Evolutionary conservation across 352 stramenopile genomes (phyloP), one percentile per base, ranked within the genome.

Genomic region (Globisporangium polare): DNA sequence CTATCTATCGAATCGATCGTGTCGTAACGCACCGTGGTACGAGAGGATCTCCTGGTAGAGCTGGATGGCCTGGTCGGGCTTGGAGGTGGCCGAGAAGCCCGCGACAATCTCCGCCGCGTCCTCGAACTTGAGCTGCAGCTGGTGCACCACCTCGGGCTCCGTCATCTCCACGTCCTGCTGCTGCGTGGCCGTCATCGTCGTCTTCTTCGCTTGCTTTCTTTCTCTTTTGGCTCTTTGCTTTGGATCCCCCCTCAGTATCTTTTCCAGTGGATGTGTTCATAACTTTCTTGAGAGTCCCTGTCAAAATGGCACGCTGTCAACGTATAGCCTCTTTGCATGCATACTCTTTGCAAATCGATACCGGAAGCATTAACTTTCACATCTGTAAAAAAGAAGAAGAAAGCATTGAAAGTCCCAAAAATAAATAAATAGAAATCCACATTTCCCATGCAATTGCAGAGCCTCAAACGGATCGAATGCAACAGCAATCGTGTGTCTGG

Each of bases 61-160:
- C 47, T 75, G 56, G 60, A 92, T 92, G 35, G 77, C 77, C 43
- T 58, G 49, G 27, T 80, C 69, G 2, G 86, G 79, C 4, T 75
- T 77, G 8, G 71, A 73, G 15, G 46, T 64, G 27, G 68, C 47
- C 45, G 60, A 62, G 46, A 87, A 66, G 49, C 43, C 57, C 15
- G 69, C 73, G 39, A 74, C 74, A 13, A 78, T 43, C 17, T 94
- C 83, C 59, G 86, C 82, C 0, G 80, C 81, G 42, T 90, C 78
- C 41, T 94, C 86, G 53, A 94, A 83, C 67, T 86, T 71, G 56
- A 72, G 65, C 72, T 93, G 80, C 62, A 94, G 75, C 63, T 79
- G 74, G 71, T 94, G 86, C 63, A 76, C 58, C 53, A 77, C 70
- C 73, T 91, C 75, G 5, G 64, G 53, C 56, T 90, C 85, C 41